Evolutionary conservation across 1,139 yeast genomes (phyloP), one percentile per base, ranked within the genome.

Genomic region (Candida labiduridarum): DNA sequence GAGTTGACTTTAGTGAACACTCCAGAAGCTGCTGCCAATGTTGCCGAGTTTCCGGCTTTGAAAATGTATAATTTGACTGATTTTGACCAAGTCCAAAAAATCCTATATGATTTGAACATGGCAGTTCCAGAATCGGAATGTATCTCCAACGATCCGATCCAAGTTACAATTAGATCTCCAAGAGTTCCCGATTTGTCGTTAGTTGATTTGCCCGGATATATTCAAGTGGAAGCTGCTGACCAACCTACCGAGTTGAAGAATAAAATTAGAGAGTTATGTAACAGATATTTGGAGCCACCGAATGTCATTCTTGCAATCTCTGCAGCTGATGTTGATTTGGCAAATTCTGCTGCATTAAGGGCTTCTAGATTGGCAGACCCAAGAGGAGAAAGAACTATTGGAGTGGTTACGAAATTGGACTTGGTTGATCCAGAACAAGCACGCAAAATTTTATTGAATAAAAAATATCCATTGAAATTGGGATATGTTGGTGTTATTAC

Each of bases 401-500:
- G 99, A 49, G 98, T 94, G 8, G 84, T 94, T 48, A 94, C 99
- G 2, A 95, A 95, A 65, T 71, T 95, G 67, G 99, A 95, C 67
- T 77, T 95, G 52, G 96, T 95, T 1, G 87, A 84, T 22, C 87
- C 97, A 0, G 80, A 80, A 47, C 69, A 77, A 19, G 99, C 97
- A 0, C 80, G 82, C 44, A 78, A 75, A 8, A 82, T 89, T 34
- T 73, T 95, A 51, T 78, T 81, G 34, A 92, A 94, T 67, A 83
- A 79, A 55, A 89, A 86, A 61, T 95, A 94, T 60, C 98, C 99
- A 0, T 74, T 95, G 53, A 84, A 80, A 60, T 89, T 94, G 95
- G 99, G 99, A 0, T 95, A 95, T 64, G 98, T 95, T 33, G 99
- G 99, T 48, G 99, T 95, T 14, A 87, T 95, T 16, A 90, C 98